A percentile compares a stretch with the other conserved stretches of the same genome.
Evolutionary conservation across 1,284 basidiomycete species (phyloP).

Genomic region (Ceratobasidium sp.): DNA sequence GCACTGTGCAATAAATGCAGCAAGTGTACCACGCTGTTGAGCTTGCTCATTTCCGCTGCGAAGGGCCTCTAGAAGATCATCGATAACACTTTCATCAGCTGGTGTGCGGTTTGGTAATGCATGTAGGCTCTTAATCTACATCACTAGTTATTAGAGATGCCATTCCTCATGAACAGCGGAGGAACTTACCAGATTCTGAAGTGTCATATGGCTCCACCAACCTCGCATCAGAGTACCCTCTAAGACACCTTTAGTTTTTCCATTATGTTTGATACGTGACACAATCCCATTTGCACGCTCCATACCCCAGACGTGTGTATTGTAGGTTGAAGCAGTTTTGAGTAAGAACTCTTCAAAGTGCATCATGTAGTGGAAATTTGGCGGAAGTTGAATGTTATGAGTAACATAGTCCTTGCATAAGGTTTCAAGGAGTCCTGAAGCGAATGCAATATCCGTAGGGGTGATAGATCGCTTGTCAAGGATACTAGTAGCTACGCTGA

Average conservation of each 20-base stretch:
- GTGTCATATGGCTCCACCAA: conserved; percentile 11
- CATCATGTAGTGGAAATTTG: conserved; percentile 34
- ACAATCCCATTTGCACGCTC: conserved; percentile 20
- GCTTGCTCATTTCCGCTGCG: conserved; percentile 17
- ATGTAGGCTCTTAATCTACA: neutral
- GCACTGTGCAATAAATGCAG: conserved; percentile 26
- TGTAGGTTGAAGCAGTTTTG: conserved; percentile 16
- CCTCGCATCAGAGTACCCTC: conserved; percentile 32
- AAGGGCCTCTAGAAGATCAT: neutral
- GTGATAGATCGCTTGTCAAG: conserved; percentile 9
- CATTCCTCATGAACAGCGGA: too few relatives aligned
- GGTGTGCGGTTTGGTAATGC: neutral
- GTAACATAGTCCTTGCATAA: neutral
- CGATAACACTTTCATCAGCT: conserved; percentile 1
- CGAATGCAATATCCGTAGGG: neutral
- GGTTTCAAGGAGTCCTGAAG: neutral
- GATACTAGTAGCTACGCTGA: conserved; percentile 7
- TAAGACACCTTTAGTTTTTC: neutral
- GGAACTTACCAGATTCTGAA: conserved; percentile 11
- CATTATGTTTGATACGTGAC: conserved; percentile 23
- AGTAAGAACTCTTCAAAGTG: conserved; percentile 30
- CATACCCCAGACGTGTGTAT: conserved; percentile 36
- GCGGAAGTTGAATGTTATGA: neutral
- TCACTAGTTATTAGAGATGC: too few relatives aligned
- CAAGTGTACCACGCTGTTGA: conserved; percentile 18